Evolutionary conservation across 331 rosid genomes (phyloP).

Genomic region (Dryas integrifolia): DNA sequence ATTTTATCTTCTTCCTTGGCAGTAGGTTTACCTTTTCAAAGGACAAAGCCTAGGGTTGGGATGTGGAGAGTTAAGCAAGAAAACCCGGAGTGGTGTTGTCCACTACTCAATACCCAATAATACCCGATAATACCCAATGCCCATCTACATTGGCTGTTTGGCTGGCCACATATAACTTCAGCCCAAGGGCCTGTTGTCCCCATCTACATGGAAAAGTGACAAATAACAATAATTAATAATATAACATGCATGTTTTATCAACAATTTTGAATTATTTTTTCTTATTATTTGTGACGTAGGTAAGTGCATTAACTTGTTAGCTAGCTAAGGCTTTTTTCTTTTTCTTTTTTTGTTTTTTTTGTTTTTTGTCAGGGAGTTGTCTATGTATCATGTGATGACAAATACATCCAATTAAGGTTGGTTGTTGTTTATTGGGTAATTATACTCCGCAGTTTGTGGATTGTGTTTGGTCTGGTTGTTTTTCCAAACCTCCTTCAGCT

Average conservation of each 20-base stretch:
- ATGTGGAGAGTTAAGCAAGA: constrained; percentile 29
- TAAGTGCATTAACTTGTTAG: not conserved
- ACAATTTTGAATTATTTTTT: not conserved
- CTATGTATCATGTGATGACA: not conserved
- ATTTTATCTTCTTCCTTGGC: not conserved
- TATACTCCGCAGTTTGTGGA: constrained; percentile 34
- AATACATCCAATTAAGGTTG: not conserved
- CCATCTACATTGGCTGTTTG: no score
- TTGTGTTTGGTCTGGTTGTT: constrained; percentile 23
- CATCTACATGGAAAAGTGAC: no score
- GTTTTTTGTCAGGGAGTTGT: constrained; percentile 25
- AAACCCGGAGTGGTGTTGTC: constrained; percentile 76
- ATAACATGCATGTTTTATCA: not conserved
- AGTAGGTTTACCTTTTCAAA: not conserved
- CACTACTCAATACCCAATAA: constrained; percentile 12
- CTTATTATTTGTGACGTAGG: not conserved
- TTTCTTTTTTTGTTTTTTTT: no score
- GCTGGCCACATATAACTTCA: no score
- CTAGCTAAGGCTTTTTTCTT: no score
- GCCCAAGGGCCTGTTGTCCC: no score
- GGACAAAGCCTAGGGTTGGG: not conserved
- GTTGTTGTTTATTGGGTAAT: not conserved
- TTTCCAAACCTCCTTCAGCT: not conserved
- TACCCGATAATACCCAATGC: no score
- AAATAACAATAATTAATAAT: no score